These are phyloP conservation scores for Xenoacremonium recifei DNA, from an alignment of 2,329 filamentous ascomycete species.

Conservation along the genomic window DNA sequence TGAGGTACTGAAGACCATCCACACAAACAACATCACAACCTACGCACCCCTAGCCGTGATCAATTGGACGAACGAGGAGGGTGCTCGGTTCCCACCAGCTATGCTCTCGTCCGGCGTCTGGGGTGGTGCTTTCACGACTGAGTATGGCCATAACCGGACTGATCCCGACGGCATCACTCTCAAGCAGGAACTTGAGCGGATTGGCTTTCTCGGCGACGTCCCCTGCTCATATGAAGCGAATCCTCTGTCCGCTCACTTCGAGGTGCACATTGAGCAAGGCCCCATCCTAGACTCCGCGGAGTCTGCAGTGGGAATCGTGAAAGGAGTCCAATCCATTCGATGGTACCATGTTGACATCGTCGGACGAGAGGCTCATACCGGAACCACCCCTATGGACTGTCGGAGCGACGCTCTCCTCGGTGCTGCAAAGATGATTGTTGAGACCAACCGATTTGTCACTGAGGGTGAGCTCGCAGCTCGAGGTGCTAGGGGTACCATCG, in stretches of 20 bases:
- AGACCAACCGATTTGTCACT: constrained; percentile 18
- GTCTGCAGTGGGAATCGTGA: constrained; percentile 1
- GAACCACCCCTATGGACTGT: constrained; percentile 21
- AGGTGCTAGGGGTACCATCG: constrained; percentile 22
- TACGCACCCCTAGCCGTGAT: constrained; percentile 71
- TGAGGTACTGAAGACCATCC: constrained; percentile 67
- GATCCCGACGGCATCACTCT: constrained; percentile 12
- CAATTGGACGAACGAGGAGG: constrained; percentile 82
- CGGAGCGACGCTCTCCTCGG: constrained; percentile 27
- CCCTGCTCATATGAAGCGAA: constrained; percentile 6
- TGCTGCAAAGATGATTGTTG: constrained; percentile 25
- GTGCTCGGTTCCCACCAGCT: constrained; percentile 73
- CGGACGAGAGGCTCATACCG: constrained; percentile 18
- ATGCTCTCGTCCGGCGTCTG: constrained; percentile 77
- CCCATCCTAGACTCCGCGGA: constrained; percentile 10
- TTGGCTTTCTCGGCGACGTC: constrained; percentile 63
- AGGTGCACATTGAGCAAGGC: constrained; percentile 75
- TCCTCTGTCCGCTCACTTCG: constrained; percentile 73
- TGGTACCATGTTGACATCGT: constrained; percentile 18
- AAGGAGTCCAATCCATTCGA: constrained; percentile 16
- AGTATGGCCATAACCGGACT: constrained; percentile 40
- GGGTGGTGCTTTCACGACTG: constrained; percentile 63
- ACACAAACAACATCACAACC: constrained; percentile 67
- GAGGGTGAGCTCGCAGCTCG: not conserved
- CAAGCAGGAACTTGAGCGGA: constrained; percentile 58